Base-by-base conservation (phyloP, 129 eudicot genomes). In the Ambrosia trifida region DNA sequence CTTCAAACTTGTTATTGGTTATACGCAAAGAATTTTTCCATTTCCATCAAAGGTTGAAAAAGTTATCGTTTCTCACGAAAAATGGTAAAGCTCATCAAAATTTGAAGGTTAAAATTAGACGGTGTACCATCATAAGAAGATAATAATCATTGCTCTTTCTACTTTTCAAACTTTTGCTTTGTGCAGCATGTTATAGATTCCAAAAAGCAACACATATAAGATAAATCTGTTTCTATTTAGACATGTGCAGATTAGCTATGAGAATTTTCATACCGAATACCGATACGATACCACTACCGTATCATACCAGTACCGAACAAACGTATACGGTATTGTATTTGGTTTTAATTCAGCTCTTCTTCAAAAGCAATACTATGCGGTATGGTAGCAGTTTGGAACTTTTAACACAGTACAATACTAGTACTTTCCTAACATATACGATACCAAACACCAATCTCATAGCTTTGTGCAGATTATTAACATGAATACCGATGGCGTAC, bases 81-180 rank as follows among this genome's bases (percentile, higher is more conserved):
- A 74, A 52, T 65, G 4, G 68, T 53, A 54, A 52, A 65, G 35
- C 65, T 3, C 43, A 49, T 59, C 54, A 36, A 28, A 28, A 41
- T 69, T 68, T 52, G 49, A 35, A 57, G 32, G 54, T 31, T 12
- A 58, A 45, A 62, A 32, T 2, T 12, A 50, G 31, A 9, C 63
- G 7, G 20, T 40, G 3, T 31, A 14, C 31, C 49, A 51, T 58
- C 51, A 52, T 24, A 70, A 30, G 35, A 56, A 70, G 53, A 38
- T 70, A 56, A 18, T 10, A 69, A 69, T 50, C 57, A 14, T 60
- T 49, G 45, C 57, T 11, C 17, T 20, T 68, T 69, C 54, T 51
- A 69, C 76, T 69, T 38, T 61, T 51, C 57, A 58, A 31, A 76
- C 9, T 31, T 66, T 43, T 67, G 74, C 74, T 32, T 43, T 66